Conservation (phyloP, 805 yeast genomes). For the Candida verbasci region DNA sequence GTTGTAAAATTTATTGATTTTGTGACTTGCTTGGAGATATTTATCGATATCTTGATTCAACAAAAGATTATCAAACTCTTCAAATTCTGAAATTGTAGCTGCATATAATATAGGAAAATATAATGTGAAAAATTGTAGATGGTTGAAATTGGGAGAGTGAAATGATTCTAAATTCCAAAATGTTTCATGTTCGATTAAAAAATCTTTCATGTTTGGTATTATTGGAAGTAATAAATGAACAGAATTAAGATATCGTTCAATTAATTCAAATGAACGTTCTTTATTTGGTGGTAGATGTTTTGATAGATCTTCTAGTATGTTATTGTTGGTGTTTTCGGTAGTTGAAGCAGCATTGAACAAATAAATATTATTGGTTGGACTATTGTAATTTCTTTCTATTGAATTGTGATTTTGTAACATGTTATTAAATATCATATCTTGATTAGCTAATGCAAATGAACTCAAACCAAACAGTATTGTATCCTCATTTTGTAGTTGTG, state of each 20-base stretch:
- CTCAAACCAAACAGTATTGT: slow-evolving; percentile 30
- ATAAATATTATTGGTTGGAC: slow-evolving; percentile 24
- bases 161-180: slow-evolving; percentile 38
- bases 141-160: slow-evolving; percentile 28
- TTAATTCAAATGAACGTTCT: slow-evolving; percentile 42
- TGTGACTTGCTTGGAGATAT: slow-evolving; percentile 47
- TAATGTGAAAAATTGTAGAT: slow-evolving; percentile 42
- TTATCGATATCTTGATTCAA: slow-evolving; percentile 46
- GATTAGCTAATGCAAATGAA: slow-evolving; percentile 29
- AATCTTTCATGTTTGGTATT: slow-evolving; percentile 41
- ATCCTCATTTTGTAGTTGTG: slow-evolving; percentile 16
- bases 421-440: slow-evolving; percentile 7
- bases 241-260: slow-evolving; percentile 46
- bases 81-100: slow-evolving; percentile 55
- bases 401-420: slow-evolving; percentile 9
- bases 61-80: slow-evolving; percentile 47
- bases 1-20: slow-evolving; percentile 45
- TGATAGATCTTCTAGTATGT: slow-evolving; percentile 32
- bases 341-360: slow-evolving; percentile 37
- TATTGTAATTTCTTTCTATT: slow-evolving; percentile 11
- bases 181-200: slow-evolving; percentile 41
- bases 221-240: slow-evolving; percentile 56
- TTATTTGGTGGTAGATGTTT: slow-evolving; percentile 47
- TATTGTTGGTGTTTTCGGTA: slow-evolving; percentile 29
- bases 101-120: slow-evolving; percentile 55